Evolutionary conservation across 371 early-diverging fungal species (phyloP), one percentile per base, ranked within the genome.

Genomic region (Mucor irregularis): DNA sequence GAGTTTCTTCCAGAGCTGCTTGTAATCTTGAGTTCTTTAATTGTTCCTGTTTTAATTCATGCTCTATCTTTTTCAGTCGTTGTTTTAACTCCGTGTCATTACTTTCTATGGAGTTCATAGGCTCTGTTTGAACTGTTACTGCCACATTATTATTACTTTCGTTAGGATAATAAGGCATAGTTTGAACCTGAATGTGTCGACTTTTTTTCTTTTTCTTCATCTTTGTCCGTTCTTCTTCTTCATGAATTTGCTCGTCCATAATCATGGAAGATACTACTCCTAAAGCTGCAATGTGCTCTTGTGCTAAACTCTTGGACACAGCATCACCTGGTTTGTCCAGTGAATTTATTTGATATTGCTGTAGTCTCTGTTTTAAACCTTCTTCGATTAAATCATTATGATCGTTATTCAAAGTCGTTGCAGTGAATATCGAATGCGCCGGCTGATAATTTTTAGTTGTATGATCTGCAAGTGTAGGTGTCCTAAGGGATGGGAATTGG

Each of bases 41-140:
- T 29, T 58, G 69, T 51, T 81, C 83, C 24, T 76, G 64, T 14
- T 68, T 63, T n/a, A 83, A 53, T 24, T 76, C 72, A 2, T 67
- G 61, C 60, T 81, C 63, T 6, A 76, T 31, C 13, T 44, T 35
- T 16, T 34, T 25, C 13, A 49, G 25, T 4, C 46, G 19, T 37
- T 54, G 39, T 26, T 53, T 29, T n/a, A 57, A 16, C 16, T n/a
- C 25, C 11, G 51, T 21, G 9, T 30, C 10, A 31, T 48, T 42
- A 19, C 14, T 19, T 33, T 48, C 42, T 13, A 29, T 38, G 10
- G 19, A n/a, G n/a, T n/a, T 30, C 26, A 29, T 38, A n/a, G 24
- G 5, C 39, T 28, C 39, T 19, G 30, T 9, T 31, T 42, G 21
- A 13, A 14, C 29, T 38, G n/a, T n/a, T 17, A 38, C 39, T 19